Evolutionary conservation across 352 stramenopile species (phyloP).

Genomic region (Phytophthora sp.): DNA sequence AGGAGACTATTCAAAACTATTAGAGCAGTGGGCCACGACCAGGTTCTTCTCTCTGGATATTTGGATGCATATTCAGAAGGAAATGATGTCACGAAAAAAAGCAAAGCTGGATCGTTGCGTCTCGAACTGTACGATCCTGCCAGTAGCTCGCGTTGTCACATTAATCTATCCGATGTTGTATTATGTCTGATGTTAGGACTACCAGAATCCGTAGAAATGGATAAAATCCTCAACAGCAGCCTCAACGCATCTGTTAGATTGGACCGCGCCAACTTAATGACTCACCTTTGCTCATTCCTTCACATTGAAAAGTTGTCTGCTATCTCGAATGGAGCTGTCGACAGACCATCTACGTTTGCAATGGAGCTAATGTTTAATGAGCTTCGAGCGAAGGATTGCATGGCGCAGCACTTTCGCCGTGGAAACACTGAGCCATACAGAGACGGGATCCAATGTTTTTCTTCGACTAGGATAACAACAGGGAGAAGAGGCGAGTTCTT

Average conservation of each 20-base stretch:
- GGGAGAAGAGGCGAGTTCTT: slow-evolving; percentile 15
- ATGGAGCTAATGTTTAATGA: slow-evolving; percentile 26
- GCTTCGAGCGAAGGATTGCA: slow-evolving; percentile 2
- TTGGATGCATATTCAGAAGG: not conserved
- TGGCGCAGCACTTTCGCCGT: slow-evolving; percentile 5
- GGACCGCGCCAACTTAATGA: slow-evolving; percentile 26
- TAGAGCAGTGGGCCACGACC: slow-evolving; percentile 36
- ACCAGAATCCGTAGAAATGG: not conserved
- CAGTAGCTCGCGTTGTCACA: slow-evolving; percentile 34
- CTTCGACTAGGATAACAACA: slow-evolving; percentile 18
- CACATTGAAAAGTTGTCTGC: slow-evolving; percentile 23
- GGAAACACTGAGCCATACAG: not conserved
- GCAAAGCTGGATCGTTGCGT: slow-evolving; percentile 13
- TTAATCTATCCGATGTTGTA: slow-evolving; percentile 10
- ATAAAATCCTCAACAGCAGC: not conserved
- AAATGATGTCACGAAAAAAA: not conserved
- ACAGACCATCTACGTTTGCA: slow-evolving; percentile 1
- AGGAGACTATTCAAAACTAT: slow-evolving; percentile 57
- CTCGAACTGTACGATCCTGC: slow-evolving; percentile 54
- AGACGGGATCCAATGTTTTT: not conserved
- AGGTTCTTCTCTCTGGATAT: slow-evolving; percentile 48
- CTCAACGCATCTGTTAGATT: not conserved
- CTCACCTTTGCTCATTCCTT: slow-evolving; percentile 51
- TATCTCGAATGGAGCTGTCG: slow-evolving; percentile 10
- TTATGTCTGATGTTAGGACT: slow-evolving; percentile 22